Evolutionary conservation across 805 yeast species (phyloP).

Genomic region (Clavispora asparagi): DNA sequence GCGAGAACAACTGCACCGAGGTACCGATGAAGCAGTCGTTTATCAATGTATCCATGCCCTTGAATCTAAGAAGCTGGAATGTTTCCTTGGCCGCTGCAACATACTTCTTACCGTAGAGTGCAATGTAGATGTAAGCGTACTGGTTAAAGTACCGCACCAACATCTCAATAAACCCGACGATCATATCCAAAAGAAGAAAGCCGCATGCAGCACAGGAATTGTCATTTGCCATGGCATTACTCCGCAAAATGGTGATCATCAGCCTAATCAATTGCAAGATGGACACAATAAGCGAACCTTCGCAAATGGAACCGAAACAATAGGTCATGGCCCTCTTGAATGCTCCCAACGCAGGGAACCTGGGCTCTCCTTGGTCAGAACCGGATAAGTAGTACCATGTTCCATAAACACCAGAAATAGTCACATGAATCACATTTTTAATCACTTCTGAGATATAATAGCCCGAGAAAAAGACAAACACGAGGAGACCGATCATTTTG

Average conservation of each 20-base stretch:
- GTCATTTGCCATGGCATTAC: constrained; percentile 47
- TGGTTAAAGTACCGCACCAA: constrained; percentile 79
- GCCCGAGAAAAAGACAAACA: constrained; percentile 77
- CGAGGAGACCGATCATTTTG: constrained; percentile 62
- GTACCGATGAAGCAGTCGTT: constrained; percentile 80
- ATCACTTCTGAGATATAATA: constrained; percentile 79
- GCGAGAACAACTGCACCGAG: constrained; percentile 69
- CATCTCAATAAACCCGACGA: constrained; percentile 71
- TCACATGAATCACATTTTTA: constrained; percentile 73
- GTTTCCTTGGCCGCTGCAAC: constrained; percentile 75
- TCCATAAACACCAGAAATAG: constrained; percentile 81
- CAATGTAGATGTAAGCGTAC: constrained; percentile 82
- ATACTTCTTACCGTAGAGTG: constrained; percentile 80
- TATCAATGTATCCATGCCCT: constrained; percentile 80
- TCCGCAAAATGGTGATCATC: constrained; percentile 46
- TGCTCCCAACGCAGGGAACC: constrained; percentile 74
- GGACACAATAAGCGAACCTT: constrained; percentile 73
- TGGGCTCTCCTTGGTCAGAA: constrained; percentile 76
- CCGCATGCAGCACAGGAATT: constrained; percentile 50
- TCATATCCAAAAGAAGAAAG: constrained; percentile 49
- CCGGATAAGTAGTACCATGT: constrained; percentile 83
- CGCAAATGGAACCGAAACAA: constrained; percentile 86
- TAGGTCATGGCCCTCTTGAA: constrained; percentile 75
- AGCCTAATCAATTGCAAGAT: constrained; percentile 64
- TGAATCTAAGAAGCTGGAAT: constrained; percentile 66